These are phyloP conservation scores for Tetrahymena thermophila DNA, from an alignment of 73 alveolate species.

Conservation along the genomic window DNA sequence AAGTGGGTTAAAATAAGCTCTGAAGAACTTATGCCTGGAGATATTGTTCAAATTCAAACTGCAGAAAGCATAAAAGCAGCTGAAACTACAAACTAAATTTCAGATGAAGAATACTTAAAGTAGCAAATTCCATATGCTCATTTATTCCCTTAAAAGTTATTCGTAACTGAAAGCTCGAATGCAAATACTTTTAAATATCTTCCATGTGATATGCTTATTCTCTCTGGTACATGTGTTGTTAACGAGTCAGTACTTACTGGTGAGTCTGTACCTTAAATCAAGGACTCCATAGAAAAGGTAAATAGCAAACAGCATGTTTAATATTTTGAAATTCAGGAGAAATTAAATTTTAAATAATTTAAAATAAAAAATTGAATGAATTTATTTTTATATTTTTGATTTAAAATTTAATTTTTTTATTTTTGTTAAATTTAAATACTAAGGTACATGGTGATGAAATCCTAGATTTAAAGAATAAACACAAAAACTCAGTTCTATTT, in stretches of 20 bases:
- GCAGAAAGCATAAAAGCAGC: slow-evolving; percentile 57
- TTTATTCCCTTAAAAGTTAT: slow-evolving; percentile 18
- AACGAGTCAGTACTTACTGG: slow-evolving; percentile 95
- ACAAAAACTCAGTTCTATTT: slow-evolving; percentile 72
- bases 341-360: too few relatives aligned
- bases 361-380: too few relatives aligned
- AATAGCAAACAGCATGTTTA: neutral
- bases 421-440: too few relatives aligned
- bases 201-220: slow-evolving; percentile 75
- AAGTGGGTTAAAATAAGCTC: slow-evolving; percentile 72
- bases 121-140: slow-evolving; percentile 16
- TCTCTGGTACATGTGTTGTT: slow-evolving; percentile 83
- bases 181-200: slow-evolving; percentile 49
- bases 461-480: slow-evolving; percentile 75
- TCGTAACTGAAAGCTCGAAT: slow-evolving; percentile 14
- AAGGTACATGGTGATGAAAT: slow-evolving; percentile 36
- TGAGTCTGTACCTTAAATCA: slow-evolving; percentile 81
- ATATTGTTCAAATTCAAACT: slow-evolving; percentile 57
- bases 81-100: slow-evolving; percentile 26
- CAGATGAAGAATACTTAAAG: slow-evolving; percentile 43
- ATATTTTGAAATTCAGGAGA: too few relatives aligned
- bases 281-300: slow-evolving; percentile 81
- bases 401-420: too few relatives aligned
- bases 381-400: too few relatives aligned
- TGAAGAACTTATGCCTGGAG: slow-evolving; percentile 89